phyloP scores from a whole-genome alignment of 1,284 basidiomycete genomes.

The Puccinia polysora region DNA sequence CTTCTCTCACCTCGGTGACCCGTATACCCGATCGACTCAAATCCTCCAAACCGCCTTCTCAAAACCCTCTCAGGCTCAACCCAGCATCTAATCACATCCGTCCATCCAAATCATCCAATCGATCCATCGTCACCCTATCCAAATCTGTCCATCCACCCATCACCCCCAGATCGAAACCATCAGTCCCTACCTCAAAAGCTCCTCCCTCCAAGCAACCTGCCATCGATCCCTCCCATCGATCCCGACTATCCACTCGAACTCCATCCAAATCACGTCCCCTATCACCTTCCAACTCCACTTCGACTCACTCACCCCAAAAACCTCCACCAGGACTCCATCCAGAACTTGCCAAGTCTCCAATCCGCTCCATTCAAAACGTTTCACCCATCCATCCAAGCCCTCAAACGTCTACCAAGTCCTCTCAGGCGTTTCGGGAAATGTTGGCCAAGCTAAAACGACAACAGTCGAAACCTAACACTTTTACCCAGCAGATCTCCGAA shows the following conservation, averaged over 20 bases:
- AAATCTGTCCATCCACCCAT: neutral
- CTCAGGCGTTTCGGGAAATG: conserved; percentile 30
- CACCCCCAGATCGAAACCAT: neutral
- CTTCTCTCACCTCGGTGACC: too few species aligned
- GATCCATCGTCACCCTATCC: neutral
- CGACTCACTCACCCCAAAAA: conserved; percentile 8
- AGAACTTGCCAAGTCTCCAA: neutral
- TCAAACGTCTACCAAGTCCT: conserved; percentile 24
- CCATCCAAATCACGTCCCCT: conserved; percentile 14
- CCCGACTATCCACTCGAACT: neutral
- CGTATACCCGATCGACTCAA: too few species aligned
- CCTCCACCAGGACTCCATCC: neutral
- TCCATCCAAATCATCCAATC: neutral
- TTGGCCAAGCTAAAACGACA: conserved; percentile 18
- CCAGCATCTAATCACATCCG: too few species aligned
- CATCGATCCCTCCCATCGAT: conserved; percentile 7
- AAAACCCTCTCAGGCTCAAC: too few species aligned
- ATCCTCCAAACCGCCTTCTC: too few species aligned
- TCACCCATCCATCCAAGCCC: neutral
- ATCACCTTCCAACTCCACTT: neutral
- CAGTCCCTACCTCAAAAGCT: neutral
- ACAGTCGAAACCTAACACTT: conserved; percentile 13
- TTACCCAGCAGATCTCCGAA: neutral
- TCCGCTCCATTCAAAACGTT: neutral
- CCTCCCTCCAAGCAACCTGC: neutral